Conservation (phyloP, 192 early-diverging fungal genomes). For the Coemansia sp. region DNA sequence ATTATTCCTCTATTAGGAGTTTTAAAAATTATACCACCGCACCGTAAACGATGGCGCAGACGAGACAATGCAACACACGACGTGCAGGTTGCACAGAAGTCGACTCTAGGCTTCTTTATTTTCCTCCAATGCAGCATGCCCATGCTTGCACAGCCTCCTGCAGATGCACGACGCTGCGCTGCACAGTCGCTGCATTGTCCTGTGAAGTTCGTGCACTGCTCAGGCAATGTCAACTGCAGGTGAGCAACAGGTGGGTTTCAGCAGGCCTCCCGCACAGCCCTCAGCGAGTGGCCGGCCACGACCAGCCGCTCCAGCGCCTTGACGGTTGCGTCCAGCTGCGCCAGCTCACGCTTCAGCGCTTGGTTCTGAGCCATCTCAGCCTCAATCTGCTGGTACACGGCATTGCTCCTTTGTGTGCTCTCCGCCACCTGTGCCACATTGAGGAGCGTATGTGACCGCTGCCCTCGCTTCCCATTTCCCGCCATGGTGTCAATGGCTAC, state of each 20-base stretch:
- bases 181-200: neutral
- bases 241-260: neutral
- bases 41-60: too few relatives aligned
- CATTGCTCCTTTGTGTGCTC: neutral
- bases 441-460: neutral
- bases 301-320: slow-evolving; percentile 17
- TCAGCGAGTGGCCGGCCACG: slow-evolving; percentile 8
- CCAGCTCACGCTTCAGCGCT: slow-evolving; percentile 28
- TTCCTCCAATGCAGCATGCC: too few relatives aligned
- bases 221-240: neutral
- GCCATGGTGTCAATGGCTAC: neutral
- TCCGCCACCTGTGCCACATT: slow-evolving; percentile 6
- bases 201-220: neutral
- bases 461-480: neutral
- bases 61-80: too few relatives aligned
- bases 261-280: slow-evolving; percentile 2
- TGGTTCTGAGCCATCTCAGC: slow-evolving; percentile 16
- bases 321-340: slow-evolving; percentile 10
- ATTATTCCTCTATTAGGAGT: too few relatives aligned
- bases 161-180: too few relatives aligned
- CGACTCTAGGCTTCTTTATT: too few relatives aligned
- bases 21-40: too few relatives aligned
- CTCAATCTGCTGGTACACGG: slow-evolving; percentile 16
- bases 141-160: too few relatives aligned
- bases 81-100: too few relatives aligned